A percentile compares a stretch with the other conserved stretches of the same genome.
phyloP scores from a whole-genome alignment of 352 stramenopile genomes.

The Poterioochromonas sp. region DNA sequence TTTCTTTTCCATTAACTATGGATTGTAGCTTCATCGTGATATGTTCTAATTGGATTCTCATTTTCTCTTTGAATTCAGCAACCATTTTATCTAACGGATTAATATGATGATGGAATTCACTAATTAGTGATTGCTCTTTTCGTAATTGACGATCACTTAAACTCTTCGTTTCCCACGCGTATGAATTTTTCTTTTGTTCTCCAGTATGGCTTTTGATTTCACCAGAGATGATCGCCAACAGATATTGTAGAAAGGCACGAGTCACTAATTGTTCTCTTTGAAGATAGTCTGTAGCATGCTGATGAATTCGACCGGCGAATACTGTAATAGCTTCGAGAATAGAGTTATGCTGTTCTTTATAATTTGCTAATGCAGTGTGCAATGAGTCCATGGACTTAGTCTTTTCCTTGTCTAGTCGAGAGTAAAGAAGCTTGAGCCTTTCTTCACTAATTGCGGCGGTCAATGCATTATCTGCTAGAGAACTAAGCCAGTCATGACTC shows the following conservation, averaged over 20 bases:
- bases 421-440: background rate
- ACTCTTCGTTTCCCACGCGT: constrained; percentile 12
- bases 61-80: constrained; percentile 8
- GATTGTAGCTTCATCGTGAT: constrained; percentile 16
- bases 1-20: constrained; percentile 11
- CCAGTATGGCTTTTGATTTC: background rate
- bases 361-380: background rate
- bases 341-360: constrained; percentile 18
- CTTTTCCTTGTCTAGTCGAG: background rate
- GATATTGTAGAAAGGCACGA: constrained; percentile 16
- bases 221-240: background rate
- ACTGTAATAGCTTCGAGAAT: constrained; percentile 25
- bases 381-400: background rate
- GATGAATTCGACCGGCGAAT: constrained; percentile 25
- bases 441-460: constrained; percentile 2
- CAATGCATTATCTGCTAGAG: constrained; percentile 9
- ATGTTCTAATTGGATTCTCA: constrained; percentile 14
- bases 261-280: constrained; percentile 3
- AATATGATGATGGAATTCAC: constrained; percentile 20
- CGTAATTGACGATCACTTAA: background rate
- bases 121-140: background rate
- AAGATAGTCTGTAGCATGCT: constrained; percentile 18
- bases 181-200: constrained; percentile 20
- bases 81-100: constrained; percentile 5
- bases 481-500: constrained; percentile 1